Evolutionary conservation across 2,329 filamentous ascomycete species (phyloP), one percentile per base, ranked within the genome.

Genomic region (Elsinoe perseae): DNA sequence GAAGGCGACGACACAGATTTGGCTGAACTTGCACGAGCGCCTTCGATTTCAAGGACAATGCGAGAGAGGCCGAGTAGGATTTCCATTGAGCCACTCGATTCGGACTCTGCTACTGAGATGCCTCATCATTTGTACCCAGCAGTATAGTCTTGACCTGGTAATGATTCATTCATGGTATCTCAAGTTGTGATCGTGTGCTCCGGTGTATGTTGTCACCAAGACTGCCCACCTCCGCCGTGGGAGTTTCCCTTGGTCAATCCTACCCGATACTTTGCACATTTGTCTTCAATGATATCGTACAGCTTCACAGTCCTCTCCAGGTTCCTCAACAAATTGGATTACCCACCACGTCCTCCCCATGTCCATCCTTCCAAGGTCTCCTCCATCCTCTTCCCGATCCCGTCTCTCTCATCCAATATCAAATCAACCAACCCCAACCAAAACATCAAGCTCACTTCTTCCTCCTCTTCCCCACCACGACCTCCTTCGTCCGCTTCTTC

Each of bases 401-500:
- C 21, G 25, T 12, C 9, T 2, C 40, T 12, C n/a, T 18, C 14
- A 54, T 30, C 21, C 50, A 18, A 38, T 25, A 8, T 38, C 6
- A 30, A 54, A 10, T 25, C 20, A 32, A 12, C 23, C 53, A 43
- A 2, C 23, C 16, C 27, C 25, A 36, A 4, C 38, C 28, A 30
- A 10, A 30, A 30, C 5, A 30, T 10, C 10, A 14, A 36, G 32
- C 27, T 56, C 42, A 56, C 58, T 44, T 54, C 50, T 50, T 48
- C 56, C 28, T 53, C 56, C 50, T 55, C 50, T 58, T 50, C 52
- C 30, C 56, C 42, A 32, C 40, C 52, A 54, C 23, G n/a, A 50
- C 54, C 16, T 58, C 50, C 27, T 55, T 50, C 43, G 78, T 83
- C 68, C 78, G 84, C 79, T 93, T 95, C 82, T 95, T 96, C 81